Evolutionary conservation across 2,329 filamentous ascomycete genomes (phyloP), one percentile per base, ranked within the genome.

Genomic region (Cordyceps cicadae): DNA sequence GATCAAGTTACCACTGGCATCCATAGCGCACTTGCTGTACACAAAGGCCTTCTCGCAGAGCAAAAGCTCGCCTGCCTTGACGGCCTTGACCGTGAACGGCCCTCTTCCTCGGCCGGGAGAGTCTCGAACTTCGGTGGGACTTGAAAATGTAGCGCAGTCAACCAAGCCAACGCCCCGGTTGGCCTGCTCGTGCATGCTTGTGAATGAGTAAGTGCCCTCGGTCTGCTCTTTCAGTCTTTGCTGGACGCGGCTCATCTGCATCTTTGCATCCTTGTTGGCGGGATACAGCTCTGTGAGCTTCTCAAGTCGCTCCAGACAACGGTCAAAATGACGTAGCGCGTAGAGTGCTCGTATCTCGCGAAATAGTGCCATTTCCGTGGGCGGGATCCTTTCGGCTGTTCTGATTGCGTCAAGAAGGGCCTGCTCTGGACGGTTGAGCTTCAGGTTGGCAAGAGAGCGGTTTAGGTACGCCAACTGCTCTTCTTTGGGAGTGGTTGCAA

Each of bases 1-100:
- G 0, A 77, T n/a, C 41, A 62, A 64, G 49, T 70, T 76, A 15
- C 46, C 2, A 6, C 32, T 21, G 39, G 46, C 21, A 3, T 8
- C 17, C 3, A 17, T 9, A 15, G 50, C 46, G 24, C 24, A 24
- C 0, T 59, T 17, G 21, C 63, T 70, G 65, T 81, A 74, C 0
- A 68, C 68, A 64, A 84, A 82, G 0, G 81, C 81, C 63, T 84
- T 85, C 62, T 85, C 82, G 52, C 80, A 84, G 1, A 85, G 64
- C 0, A 85, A 67, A 2, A 84, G 70, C 3, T 83, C 77, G 0
- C 81, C 81, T 0, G 77, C 74, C 43, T 72, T 71, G 2, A 85
- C 77, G 0, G 70, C 65, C 21, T 71, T 68, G 0, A 75, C 81
- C 0, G 77, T 79, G 64, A 84, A 85, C 0, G 84, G 68, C 0